Base-by-base conservation (phyloP, 2,329 filamentous ascomycete genomes). In the Hortaea werneckii region DNA sequence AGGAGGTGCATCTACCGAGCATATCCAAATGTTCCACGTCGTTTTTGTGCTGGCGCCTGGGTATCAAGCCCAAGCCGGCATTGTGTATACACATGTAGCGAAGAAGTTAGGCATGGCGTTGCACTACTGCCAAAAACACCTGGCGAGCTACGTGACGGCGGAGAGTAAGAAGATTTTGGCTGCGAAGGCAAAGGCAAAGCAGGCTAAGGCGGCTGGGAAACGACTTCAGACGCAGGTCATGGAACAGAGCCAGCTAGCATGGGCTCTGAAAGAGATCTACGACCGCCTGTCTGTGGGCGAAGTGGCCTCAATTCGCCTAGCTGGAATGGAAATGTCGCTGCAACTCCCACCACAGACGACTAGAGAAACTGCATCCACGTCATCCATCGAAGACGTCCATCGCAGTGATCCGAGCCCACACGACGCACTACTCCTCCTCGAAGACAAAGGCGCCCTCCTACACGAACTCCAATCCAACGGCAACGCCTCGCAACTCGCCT, bases 11-110 rank as follows among this genome's bases (percentile, higher is more conserved):
- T 20, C 20, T 20, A 64, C 59, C 7, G 67, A 65, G 43, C 82
- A 85, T 61, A 89, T 96, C 85, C 88, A 83, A 51, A 96, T 96
- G 90, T 98, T 98, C 68, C 94, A 95, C 64, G 78, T 95, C 8
- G 88, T 96, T 26, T 96, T 96, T 64, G 85, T 95, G 42, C 71
- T 95, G 53, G 79, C 82, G 43, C 73, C 89, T 46, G 85, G 95
- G 60, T 81, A 84, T 53, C 84, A 85, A 46, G 74, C 71, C 59
- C 71, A 78, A 9, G 71, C 94, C 40, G 29, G 38, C 38, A 85
- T 94, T 52, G 82, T 95, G 61, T 95, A 95, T 63, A 76, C 85
- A 44, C 85, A 95, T 62, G 83, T 96, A 35, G 83, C 89, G 52
- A 92, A 89, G 65, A 94, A 94, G 66, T 82, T 95, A 57, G 89